A percentile compares a stretch with the other conserved stretches of the same genome.
Evolutionary conservation across 306 rosid genomes (phyloP).

Genomic region (Luffa aegyptiaca): DNA sequence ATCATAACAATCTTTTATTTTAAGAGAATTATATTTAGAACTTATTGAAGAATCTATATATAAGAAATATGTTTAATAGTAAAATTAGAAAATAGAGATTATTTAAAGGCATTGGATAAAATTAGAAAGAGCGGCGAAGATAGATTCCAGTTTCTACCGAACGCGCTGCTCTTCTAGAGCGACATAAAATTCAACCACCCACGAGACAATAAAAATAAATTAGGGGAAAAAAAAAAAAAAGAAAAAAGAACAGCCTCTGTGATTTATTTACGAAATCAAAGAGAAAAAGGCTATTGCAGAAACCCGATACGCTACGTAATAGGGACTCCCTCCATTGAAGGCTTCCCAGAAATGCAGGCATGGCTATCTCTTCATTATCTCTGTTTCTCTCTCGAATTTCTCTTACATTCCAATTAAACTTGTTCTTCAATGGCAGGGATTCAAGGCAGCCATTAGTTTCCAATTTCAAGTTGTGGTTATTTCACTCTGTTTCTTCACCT

Average conservation of each 20-base stretch:
- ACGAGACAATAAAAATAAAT: not conserved
- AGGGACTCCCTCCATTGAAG: not conserved
- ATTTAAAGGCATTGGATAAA: not conserved
- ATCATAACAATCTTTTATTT: not conserved
- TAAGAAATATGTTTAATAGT: not conserved
- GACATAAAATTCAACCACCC: not conserved
- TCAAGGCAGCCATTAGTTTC: not conserved
- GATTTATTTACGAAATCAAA: not conserved
- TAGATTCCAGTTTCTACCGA: not conserved
- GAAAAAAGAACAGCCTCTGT: not conserved
- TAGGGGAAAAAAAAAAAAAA: not conserved
- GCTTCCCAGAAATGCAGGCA: conserved; percentile 10
- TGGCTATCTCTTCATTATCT: not conserved
- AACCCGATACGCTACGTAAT: too few species aligned
- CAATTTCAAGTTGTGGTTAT: conserved; percentile 32
- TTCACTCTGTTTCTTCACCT: conserved; percentile 35
- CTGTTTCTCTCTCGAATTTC: not conserved
- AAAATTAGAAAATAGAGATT: not conserved
- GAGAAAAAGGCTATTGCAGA: not conserved
- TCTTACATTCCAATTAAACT: not conserved
- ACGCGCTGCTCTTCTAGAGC: not conserved
- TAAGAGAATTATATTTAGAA: not conserved
- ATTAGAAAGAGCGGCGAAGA: not conserved
- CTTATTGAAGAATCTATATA: not conserved
- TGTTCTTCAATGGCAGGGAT: conserved; percentile 23